phyloP scores from a whole-genome alignment of 371 early-diverging fungal species.

The Cokeromyces recurvatus region DNA sequence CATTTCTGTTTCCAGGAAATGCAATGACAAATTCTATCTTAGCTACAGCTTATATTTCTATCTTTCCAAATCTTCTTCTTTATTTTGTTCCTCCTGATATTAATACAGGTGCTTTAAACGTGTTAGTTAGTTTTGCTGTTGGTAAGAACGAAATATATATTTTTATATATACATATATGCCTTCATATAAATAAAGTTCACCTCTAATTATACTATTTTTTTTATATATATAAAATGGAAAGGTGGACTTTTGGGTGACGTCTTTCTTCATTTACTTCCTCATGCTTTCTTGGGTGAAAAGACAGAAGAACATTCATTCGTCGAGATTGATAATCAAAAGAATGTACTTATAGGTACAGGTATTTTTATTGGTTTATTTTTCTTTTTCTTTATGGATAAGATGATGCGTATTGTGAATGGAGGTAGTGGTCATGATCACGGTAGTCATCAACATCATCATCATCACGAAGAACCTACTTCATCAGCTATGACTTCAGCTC shows the following conservation, averaged over 20 bases:
- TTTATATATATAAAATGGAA: no score
- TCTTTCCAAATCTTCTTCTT: slow-evolving; percentile 77
- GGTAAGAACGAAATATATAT: slow-evolving; percentile 35
- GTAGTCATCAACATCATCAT: slow-evolving; percentile 32
- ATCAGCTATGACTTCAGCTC: background rate
- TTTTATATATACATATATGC: background rate
- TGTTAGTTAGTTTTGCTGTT: slow-evolving; percentile 81
- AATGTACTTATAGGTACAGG: slow-evolving; percentile 70
- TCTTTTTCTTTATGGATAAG: slow-evolving; percentile 79
- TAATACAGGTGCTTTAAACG: slow-evolving; percentile 62
- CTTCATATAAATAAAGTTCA: no score
- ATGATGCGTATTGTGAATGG: slow-evolving; percentile 76
- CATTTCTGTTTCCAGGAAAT: slow-evolving; percentile 57
- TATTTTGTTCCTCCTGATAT: slow-evolving; percentile 82
- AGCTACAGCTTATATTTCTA: slow-evolving; percentile 79
- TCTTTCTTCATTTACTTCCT: slow-evolving; percentile 80
- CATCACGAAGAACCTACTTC: slow-evolving; percentile 1
- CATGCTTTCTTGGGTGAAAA: slow-evolving; percentile 67
- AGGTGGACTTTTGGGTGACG: slow-evolving; percentile 81
- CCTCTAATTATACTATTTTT: background rate
- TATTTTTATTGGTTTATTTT: slow-evolving; percentile 71
- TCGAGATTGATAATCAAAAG: slow-evolving; percentile 47
- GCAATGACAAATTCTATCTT: slow-evolving; percentile 69
- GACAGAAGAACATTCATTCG: slow-evolving; percentile 38
- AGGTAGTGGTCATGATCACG: slow-evolving; percentile 48